Conservation (phyloP, 495 filamentous ascomycete species). For the Hypoxylon lienhwacheense region DNA sequence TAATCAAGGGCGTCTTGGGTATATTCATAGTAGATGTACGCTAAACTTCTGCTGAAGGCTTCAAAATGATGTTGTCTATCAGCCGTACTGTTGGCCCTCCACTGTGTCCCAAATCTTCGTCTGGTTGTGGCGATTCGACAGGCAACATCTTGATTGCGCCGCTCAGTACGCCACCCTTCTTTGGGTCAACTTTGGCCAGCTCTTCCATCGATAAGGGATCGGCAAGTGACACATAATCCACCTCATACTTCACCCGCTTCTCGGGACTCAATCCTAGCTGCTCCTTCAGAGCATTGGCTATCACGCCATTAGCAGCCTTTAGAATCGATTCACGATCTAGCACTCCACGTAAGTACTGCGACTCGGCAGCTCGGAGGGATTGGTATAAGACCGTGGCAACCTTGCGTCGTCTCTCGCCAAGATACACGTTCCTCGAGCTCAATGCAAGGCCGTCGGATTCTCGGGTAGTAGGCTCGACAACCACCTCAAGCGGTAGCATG, state of each 20-base stretch:
- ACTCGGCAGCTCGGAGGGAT: slow-evolving; percentile 70
- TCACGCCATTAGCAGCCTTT: slow-evolving; percentile 61
- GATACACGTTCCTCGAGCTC: slow-evolving; percentile 92
- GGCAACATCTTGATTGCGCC: slow-evolving; percentile 89
- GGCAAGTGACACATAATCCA: slow-evolving; percentile 89
- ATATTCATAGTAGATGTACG: slow-evolving; percentile 10
- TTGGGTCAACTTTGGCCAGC: slow-evolving; percentile 62
- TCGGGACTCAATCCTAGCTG: slow-evolving; percentile 64
- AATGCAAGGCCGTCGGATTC: slow-evolving; percentile 86
- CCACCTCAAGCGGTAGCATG: slow-evolving; percentile 73
- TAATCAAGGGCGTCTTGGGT: slow-evolving; percentile 2
- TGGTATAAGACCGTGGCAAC: slow-evolving; percentile 71
- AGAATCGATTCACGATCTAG: slow-evolving; percentile 64
- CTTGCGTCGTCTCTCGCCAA: slow-evolving; percentile 71
- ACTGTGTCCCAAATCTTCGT: slow-evolving; percentile 74
- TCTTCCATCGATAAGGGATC: slow-evolving; percentile 82
- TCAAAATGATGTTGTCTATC: slow-evolving; percentile 90
- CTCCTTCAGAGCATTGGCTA: slow-evolving; percentile 53
- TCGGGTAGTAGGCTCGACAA: slow-evolving; percentile 72
- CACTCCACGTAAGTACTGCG: slow-evolving; percentile 61
- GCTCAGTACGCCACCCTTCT: slow-evolving; percentile 78
- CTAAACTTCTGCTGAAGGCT: slow-evolving; percentile 41
- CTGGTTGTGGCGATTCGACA: slow-evolving; percentile 64
- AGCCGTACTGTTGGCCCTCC: slow-evolving; percentile 71
- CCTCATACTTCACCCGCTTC: slow-evolving; percentile 70